phyloP scores from a whole-genome alignment of 805 yeast genomes.

The Ogataea neopini region DNA sequence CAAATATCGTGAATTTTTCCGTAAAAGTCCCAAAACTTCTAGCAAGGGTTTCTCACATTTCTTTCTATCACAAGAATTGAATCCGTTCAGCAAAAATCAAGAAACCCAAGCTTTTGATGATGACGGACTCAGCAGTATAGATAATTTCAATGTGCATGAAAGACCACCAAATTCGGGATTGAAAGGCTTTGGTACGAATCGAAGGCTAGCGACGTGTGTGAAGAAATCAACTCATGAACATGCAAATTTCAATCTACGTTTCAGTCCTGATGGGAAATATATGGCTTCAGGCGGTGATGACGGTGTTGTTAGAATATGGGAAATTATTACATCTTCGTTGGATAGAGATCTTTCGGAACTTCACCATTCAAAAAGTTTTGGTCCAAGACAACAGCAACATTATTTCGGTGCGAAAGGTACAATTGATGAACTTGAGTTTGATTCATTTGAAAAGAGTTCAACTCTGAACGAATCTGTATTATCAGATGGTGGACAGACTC shows the following conservation, averaged over 20 bases:
- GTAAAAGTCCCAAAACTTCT: conserved; percentile 44
- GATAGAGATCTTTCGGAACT: conserved; percentile 45
- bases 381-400: not conserved
- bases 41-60: conserved; percentile 50
- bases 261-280: conserved; percentile 77
- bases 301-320: conserved; percentile 69
- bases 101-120: conserved; percentile 5
- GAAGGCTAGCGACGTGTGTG: not conserved
- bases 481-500: conserved; percentile 7
- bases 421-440: conserved; percentile 13
- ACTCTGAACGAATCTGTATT: conserved; percentile 14
- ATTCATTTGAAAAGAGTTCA: conserved; percentile 18
- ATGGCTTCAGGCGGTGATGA: conserved; percentile 86
- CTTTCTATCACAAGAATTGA: conserved; percentile 67
- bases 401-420: not conserved
- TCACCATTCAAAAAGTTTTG: not conserved
- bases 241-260: conserved; percentile 74
- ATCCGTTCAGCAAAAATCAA: conserved; percentile 20
- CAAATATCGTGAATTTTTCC: conserved; percentile 52
- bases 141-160: conserved; percentile 10
- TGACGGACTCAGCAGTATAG: conserved; percentile 9
- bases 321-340: conserved; percentile 70
- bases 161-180: conserved; percentile 10
- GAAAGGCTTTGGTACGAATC: not conserved
- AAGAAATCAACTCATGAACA: conserved; percentile 26